phyloP scores from a whole-genome alignment of 2,329 filamentous ascomycete species.

The Claviceps sorghi region DNA sequence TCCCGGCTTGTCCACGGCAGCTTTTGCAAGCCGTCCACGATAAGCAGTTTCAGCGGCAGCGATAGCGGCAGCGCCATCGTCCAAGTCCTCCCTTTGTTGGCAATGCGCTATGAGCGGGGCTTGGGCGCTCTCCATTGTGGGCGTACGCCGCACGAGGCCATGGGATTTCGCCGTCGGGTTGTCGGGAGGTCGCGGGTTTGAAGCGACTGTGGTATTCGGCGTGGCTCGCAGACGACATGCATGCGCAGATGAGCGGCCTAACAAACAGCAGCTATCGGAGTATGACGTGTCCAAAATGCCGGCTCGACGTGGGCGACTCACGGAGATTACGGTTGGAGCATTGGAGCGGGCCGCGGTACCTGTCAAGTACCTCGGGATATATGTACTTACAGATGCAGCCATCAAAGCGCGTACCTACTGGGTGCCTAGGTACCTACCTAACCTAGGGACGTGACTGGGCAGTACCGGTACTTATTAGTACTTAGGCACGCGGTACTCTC shows the following conservation, averaged over 20 bases:
- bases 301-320: background rate
- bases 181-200: background rate
- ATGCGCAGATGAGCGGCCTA: background rate
- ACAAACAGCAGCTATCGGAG: background rate
- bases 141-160: background rate
- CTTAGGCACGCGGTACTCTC: too few species aligned
- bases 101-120: slow-evolving; percentile 23
- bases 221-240: background rate
- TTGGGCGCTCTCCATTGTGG: slow-evolving; percentile 22
- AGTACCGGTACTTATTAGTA: too few species aligned
- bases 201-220: background rate
- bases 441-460: too few species aligned
- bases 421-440: background rate
- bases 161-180: background rate
- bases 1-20: slow-evolving; percentile 21
- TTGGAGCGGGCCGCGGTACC: background rate
- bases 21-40: slow-evolving; percentile 14
- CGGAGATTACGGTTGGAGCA: too few species aligned
- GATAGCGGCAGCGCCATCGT: slow-evolving; percentile 8
- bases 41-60: slow-evolving; percentile 13
- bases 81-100: slow-evolving; percentile 15
- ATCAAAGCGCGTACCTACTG: too few species aligned
- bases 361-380: background rate
- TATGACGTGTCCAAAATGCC: background rate
- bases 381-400: too few species aligned